A percentile compares a stretch with the other conserved stretches of the same genome.
Conservation (phyloP, 179 eudicot species). For the Silene vulgaris region DNA sequence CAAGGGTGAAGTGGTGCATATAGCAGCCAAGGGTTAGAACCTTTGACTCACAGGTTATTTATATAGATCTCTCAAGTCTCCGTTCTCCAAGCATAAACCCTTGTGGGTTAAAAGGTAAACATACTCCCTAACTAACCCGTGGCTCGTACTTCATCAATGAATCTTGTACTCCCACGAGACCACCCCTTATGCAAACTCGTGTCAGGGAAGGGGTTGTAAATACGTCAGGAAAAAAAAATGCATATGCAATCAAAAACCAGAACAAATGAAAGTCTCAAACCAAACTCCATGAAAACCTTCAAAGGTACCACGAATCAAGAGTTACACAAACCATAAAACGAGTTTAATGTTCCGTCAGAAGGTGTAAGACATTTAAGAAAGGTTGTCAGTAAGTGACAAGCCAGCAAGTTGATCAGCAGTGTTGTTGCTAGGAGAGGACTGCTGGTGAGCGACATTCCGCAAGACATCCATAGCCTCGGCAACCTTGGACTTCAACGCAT, state of each 20-base stretch:
- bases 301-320: neutral
- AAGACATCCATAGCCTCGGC: conserved; percentile 72
- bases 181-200: no score
- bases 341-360: neutral
- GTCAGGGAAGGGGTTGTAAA: no score
- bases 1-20: no score
- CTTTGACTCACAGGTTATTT: no score
- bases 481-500: conserved; percentile 73
- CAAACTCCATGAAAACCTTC: neutral
- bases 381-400: conserved; percentile 47
- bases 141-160: no score
- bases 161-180: no score
- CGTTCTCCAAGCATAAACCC: no score
- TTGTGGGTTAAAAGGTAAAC: no score
- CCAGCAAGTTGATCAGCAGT: conserved; percentile 53
- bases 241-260: neutral
- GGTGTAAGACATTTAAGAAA: neutral
- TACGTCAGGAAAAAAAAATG: neutral
- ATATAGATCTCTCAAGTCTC: no score
- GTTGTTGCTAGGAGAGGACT: conserved; percentile 20
- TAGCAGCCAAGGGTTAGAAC: no score
- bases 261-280: neutral
- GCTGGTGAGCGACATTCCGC: conserved; percentile 54
- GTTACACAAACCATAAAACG: neutral
- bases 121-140: no score